Base-by-base conservation (phyloP, 148 eudicot species). In the Rheum nobile region DNA sequence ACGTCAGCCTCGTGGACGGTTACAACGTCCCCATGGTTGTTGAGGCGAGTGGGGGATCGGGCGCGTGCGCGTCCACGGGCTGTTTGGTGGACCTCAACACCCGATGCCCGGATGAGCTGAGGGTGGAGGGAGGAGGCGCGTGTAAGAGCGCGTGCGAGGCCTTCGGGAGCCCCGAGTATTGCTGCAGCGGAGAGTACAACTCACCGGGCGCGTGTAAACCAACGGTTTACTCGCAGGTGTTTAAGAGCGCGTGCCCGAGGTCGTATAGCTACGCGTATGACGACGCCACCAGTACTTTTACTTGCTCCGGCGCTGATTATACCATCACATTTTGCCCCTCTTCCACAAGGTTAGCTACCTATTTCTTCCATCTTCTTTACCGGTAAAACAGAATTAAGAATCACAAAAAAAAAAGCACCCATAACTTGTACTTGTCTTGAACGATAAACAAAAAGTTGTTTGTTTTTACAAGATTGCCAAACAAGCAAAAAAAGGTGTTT, bases 251-350 rank as follows among this genome's bases (percentile, higher is more conserved):
- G 39, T 92, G 97, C 71, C 97, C 97, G 0, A 85, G 79, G 68
- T 85, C 92, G 63, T 92, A 92, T 29, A 92, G 97, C 77, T 92
- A 92, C 72, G 97, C 97, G 3, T 92, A 86, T 31, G 97, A 92
- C 70, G 97, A 92, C 26, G 89, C 87, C 4, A 86, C 89, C 8
- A 92, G 97, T 26, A 92, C 97, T 19, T 92, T 92, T 67, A 92
- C 97, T 1, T 92, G 97, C 59, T 55, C 84, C 1, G 89, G 77
- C n/a, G 97, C 85, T 16, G 91, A 89, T 80, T 92, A 92, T 67
- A 82, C 80, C 47, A 77, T 92, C 73, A 85, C 87, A 13, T 92
- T 92, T 47, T 92, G 97, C 76, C 95, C 90, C 8, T 41, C 44
- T 67, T 0, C 76, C 82, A 41, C 88, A 42, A 39, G 96, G 96